Percentiles rank a stretch among this genome's conserved stretches.
Conservation (phyloP, 73 alveolate genomes). For the Stentor coeruleus region DNA sequence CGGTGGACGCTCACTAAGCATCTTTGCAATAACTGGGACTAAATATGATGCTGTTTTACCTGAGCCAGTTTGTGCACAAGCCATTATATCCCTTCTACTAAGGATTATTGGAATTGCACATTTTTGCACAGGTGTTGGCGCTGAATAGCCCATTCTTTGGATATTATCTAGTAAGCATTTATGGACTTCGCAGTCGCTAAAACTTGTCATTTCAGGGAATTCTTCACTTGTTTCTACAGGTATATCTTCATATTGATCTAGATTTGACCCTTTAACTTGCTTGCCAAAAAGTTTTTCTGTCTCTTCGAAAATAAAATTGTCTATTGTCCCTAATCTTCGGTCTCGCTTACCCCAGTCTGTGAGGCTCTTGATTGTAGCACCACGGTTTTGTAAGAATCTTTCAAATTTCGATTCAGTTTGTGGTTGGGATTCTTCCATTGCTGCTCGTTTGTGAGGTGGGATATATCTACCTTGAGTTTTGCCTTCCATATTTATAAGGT, state of each 20-base stretch:
- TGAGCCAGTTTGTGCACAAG: conserved; percentile 91
- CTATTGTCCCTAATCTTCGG: background rate
- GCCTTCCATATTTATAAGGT: conserved; percentile 7
- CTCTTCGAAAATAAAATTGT: background rate
- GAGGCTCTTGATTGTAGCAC: background rate
- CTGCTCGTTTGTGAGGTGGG: conserved; percentile 25
- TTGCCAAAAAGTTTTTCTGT: conserved; percentile 12
- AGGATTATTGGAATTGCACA: conserved; percentile 24
- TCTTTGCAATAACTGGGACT: conserved; percentile 72
- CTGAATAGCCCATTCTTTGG: conserved; percentile 35
- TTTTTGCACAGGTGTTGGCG: conserved; percentile 15
- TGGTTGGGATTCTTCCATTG: background rate
- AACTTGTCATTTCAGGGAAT: conserved; percentile 24
- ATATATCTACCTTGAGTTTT: background rate
- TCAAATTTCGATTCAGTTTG: conserved; percentile 9
- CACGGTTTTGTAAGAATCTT: conserved; percentile 2
- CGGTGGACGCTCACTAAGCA: conserved; percentile 34
- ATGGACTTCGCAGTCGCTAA: conserved; percentile 43
- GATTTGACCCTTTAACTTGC: background rate
- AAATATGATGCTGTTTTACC: conserved; percentile 89
- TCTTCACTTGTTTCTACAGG: conserved; percentile 11
- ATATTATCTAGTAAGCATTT: conserved; percentile 27
- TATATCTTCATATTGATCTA: conserved; percentile 21
- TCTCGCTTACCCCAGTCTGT: conserved; percentile 22
- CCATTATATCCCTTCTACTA: conserved; percentile 56